Base-by-base conservation (phyloP, 495 filamentous ascomycete species). In the Aspergillus funiculosus region DNA sequence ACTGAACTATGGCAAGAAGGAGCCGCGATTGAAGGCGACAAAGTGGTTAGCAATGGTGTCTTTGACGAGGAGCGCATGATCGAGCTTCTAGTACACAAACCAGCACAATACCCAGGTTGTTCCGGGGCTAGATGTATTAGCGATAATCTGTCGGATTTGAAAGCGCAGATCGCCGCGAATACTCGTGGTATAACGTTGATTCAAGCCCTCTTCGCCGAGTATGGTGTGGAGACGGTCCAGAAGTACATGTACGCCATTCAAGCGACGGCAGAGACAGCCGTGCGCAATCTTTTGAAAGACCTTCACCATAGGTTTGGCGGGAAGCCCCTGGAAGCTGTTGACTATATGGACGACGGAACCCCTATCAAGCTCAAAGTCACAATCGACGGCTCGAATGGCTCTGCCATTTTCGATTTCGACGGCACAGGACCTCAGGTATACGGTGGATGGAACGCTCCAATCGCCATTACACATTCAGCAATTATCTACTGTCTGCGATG, bases 241-340 rank as follows among this genome's bases (percentile, higher is more conserved):
- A 91, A 91, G 63, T 98, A 98, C 68, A 98, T 98, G 92, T 71
- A 79, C 28, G 83, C 79, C 41, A 97, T 98, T 58, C 92, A 98
- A 61, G 79, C 83, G 41, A 97, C 95, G 46, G 92, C 92, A 14
- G 90, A 95, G 59, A 66, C 78, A 2, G 86, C 84, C 52, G 92
- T 98, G 1, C 78, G 88, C 41, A 83, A 78, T 43, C 77, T 98
- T 2, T 75, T 98, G n/a, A 94, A 86, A 55, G 46, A 41, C 4
- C 46, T 48, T 1, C 6, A 48, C 15, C 13, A n/a, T 14, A 73
- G 84, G 11, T 94, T 95, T 59, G 72, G 82, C 56, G 86, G 88
- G 26, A 72, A 80, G 43, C 81, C 88, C 15, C 74, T 98, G 2
- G 87, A 91, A 20, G 85, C 92, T 0, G 72, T 83, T 3, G 92